Evolutionary conservation across 2,329 filamentous ascomycete genomes (phyloP), one percentile per base, ranked within the genome.

Genomic region (Drechslerella coelobrocha): DNA sequence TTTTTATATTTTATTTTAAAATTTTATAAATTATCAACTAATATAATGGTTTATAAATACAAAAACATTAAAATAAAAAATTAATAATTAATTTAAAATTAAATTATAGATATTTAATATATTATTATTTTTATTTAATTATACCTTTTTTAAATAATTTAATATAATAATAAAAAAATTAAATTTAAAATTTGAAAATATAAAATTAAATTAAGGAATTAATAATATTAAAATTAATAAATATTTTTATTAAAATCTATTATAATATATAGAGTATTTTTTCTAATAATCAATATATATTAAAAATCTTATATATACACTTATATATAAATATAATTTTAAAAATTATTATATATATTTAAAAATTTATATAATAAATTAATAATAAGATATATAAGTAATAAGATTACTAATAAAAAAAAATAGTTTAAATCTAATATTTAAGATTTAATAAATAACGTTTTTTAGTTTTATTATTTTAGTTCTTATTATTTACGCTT

Each of bases 161-260:
- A 8, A 37, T 21, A 17, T 45, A n/a, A 21, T 45, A n/a, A 45
- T 45, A 45, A 21, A 39, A 19, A 53, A 53, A 10, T 53, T 53
- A 31, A n/a, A 14, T 39, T 14, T 39, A 39, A 6, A 39, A 39
- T 2, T 39, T 6, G 17, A 14, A 39, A 34, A 14, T 39, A 14
- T 39, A 39, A 39, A 4, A 39, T 6, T 39, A 6, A 39, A 34
- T 7, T 34, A 34, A 12, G n/a, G n/a, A n/a, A n/a, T n/a, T n/a
- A n/a, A n/a, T n/a, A n/a, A n/a, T n/a, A n/a, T n/a, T n/a, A n/a
- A n/a, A n/a, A n/a, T 39, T 39, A 6, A 34, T n/a, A n/a, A n/a
- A n/a, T n/a, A n/a, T n/a, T n/a, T n/a, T n/a, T n/a, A n/a, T n/a
- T n/a, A n/a, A n/a, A n/a, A n/a, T n/a, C n/a, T n/a, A n/a, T n/a